These are phyloP conservation scores for Gloeopeniophorella convolvens DNA, from an alignment of 768 basidiomycete genomes.

Conservation along the genomic window DNA sequence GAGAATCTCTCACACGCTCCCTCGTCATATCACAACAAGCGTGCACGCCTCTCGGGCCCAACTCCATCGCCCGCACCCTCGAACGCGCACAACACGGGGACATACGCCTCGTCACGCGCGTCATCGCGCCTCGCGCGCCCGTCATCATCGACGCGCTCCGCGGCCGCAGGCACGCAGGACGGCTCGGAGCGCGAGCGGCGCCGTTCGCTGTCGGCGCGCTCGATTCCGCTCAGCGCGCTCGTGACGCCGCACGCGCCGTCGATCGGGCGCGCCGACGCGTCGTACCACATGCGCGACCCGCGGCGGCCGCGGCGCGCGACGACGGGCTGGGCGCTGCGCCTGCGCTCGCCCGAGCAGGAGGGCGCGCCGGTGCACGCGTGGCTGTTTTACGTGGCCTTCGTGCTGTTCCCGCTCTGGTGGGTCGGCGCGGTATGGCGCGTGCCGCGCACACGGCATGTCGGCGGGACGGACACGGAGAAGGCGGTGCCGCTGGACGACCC, in stretches of 20 bases:
- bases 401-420: conserved; percentile 56
- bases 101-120: conserved; percentile 35
- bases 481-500: conserved; percentile 71
- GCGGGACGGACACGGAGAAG: conserved; percentile 52
- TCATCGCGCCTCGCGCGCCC: conserved; percentile 25
- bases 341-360: conserved; percentile 46
- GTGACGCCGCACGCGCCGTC: conserved; percentile 77
- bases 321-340: conserved; percentile 58
- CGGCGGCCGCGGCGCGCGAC: conserved; percentile 50
- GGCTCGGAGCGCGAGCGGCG: conserved; percentile 8
- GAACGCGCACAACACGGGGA: conserved; percentile 39
- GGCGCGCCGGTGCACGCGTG: conserved; percentile 60
- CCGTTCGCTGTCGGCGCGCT: conserved; percentile 51
- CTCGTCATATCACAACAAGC: conserved; percentile 68
- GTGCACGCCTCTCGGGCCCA: conserved; percentile 48
- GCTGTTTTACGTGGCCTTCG: conserved; percentile 71
- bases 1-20: conserved; percentile 49
- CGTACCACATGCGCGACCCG: conserved; percentile 79
- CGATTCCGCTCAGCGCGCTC: conserved; percentile 75
- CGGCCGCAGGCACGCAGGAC: conserved; percentile 16
- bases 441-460: conserved; percentile 57
- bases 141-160: conserved; percentile 26
- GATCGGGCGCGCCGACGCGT: conserved; percentile 41
- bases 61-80: conserved; percentile 33
- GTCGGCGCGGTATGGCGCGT: conserved; percentile 52